Evolutionary conservation across 116 monocot genomes (phyloP).

Genomic region (Iris pallida): DNA sequence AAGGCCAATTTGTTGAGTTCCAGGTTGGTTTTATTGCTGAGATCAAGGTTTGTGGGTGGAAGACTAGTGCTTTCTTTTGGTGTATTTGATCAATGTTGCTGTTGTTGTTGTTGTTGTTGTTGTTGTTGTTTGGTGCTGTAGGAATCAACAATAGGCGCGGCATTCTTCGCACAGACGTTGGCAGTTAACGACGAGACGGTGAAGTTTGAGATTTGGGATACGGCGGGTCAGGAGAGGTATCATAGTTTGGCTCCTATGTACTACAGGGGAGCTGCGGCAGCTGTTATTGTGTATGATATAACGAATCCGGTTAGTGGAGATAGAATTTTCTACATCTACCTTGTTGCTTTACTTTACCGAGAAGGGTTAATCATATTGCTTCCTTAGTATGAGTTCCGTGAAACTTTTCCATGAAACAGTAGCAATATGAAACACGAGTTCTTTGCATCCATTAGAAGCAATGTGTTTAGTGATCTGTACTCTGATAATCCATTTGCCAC

Average conservation of each 20-base stretch:
- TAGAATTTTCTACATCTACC: not conserved
- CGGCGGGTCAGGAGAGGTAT: slow-evolving; percentile 89
- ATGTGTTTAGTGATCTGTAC: no score
- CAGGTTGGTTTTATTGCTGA: slow-evolving; percentile 41
- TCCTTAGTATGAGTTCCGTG: no score
- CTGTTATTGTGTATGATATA: slow-evolving; percentile 79
- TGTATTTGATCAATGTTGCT: not conserved
- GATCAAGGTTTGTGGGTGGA: not conserved
- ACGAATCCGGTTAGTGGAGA: slow-evolving; percentile 56
- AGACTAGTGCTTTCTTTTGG: not conserved
- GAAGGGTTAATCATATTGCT: no score
- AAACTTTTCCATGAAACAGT: no score
- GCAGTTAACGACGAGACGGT: slow-evolving; percentile 59
- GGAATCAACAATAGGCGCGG: slow-evolving; percentile 92
- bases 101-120: slow-evolving; percentile 3
- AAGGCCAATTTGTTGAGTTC: slow-evolving; percentile 87
- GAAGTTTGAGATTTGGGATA: slow-evolving; percentile 94
- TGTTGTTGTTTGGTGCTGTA: slow-evolving; percentile 13
- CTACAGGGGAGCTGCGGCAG: slow-evolving; percentile 85
- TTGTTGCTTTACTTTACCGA: no score
- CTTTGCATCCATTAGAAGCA: no score
- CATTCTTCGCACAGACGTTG: slow-evolving; percentile 71
- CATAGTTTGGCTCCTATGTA: slow-evolving; percentile 94
- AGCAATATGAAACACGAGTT: no score
- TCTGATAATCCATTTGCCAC: no score